Evolutionary conservation across 257 asterid species (phyloP).

Genomic region (Plantago major): DNA sequence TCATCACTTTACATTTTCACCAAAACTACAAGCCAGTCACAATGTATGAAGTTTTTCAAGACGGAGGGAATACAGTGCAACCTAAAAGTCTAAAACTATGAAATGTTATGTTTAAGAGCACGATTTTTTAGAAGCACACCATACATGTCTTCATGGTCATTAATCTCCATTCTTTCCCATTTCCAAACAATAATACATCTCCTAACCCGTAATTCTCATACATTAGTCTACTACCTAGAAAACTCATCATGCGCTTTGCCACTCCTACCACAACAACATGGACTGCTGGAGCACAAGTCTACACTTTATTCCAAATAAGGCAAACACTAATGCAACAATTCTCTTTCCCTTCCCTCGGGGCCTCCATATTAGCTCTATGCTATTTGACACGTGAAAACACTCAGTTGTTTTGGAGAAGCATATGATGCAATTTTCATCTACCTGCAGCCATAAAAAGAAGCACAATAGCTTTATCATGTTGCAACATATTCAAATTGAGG

Average conservation of each 20-base stretch:
- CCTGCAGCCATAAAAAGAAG: slow-evolving; percentile 10
- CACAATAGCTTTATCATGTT: background rate
- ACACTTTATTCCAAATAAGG: slow-evolving; percentile 29
- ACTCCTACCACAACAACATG: slow-evolving; percentile 48
- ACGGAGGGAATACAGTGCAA: too few relatives aligned
- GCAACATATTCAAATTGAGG: background rate
- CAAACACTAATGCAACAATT: slow-evolving; percentile 29
- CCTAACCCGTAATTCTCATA: slow-evolving; percentile 60
- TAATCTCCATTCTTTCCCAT: slow-evolving; percentile 54
- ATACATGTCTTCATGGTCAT: slow-evolving; percentile 47
- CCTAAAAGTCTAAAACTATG: too few relatives aligned
- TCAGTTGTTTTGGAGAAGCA: slow-evolving; percentile 21
- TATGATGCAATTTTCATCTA: slow-evolving; percentile 22
- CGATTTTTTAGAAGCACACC: slow-evolving; percentile 62
- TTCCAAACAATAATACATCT: slow-evolving; percentile 63
- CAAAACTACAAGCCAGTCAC: too few relatives aligned
- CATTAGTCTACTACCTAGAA: slow-evolving; percentile 11
- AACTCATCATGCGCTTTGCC: too few relatives aligned
- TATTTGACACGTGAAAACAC: slow-evolving; percentile 13
- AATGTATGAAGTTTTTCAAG: too few relatives aligned
- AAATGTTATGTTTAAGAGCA: too few relatives aligned
- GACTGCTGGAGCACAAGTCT: slow-evolving; percentile 70
- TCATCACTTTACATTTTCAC: too few relatives aligned
- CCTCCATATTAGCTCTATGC: slow-evolving; percentile 49
- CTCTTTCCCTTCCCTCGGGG: slow-evolving; percentile 68